phyloP scores from a whole-genome alignment of 2,329 filamentous ascomycete species.

The Microsporum ferrugineum region DNA sequence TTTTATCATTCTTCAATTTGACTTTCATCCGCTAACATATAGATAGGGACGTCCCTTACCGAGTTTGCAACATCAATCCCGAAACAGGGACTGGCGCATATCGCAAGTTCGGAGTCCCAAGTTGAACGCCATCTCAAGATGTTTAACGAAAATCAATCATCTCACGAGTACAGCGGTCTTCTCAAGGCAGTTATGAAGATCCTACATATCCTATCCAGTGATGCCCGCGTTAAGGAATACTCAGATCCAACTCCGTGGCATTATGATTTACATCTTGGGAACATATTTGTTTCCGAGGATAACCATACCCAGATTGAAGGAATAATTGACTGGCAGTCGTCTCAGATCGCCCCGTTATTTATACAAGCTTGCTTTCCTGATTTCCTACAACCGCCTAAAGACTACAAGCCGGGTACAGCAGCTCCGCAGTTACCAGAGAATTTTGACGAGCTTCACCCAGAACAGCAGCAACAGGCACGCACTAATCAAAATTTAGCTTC shows the following conservation, averaged over 20 bases:
- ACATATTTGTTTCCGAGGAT: slow-evolving; percentile 28
- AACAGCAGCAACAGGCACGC: slow-evolving; percentile 5
- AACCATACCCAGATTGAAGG: slow-evolving; percentile 16
- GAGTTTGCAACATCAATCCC: too few species aligned
- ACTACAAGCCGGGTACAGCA: slow-evolving; percentile 18
- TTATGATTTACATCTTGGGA: slow-evolving; percentile 30
- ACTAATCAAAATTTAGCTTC: slow-evolving; percentile 2
- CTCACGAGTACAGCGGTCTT: slow-evolving; percentile 15
- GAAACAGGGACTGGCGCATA: too few species aligned
- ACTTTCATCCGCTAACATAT: too few species aligned
- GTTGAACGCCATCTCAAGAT: too few species aligned
- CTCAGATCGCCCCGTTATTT: slow-evolving; percentile 22
- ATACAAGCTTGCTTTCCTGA: slow-evolving; percentile 16
- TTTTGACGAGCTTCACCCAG: slow-evolving; percentile 14
- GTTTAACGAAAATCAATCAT: too few species aligned
- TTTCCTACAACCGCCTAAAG: slow-evolving; percentile 21
- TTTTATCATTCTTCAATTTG: too few species aligned
- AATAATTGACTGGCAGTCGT: slow-evolving; percentile 36
- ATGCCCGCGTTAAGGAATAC: not conserved
- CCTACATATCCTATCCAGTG: not conserved
- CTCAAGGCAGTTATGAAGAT: not conserved
- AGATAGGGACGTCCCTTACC: not conserved
- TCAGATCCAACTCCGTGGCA: slow-evolving; percentile 26
- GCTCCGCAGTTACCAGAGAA: slow-evolving; percentile 10
- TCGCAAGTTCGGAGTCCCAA: slow-evolving; percentile 8